Evolutionary conservation across 345 rosid genomes (phyloP), one percentile per base, ranked within the genome.

Genomic region (Psidium guajava): DNA sequence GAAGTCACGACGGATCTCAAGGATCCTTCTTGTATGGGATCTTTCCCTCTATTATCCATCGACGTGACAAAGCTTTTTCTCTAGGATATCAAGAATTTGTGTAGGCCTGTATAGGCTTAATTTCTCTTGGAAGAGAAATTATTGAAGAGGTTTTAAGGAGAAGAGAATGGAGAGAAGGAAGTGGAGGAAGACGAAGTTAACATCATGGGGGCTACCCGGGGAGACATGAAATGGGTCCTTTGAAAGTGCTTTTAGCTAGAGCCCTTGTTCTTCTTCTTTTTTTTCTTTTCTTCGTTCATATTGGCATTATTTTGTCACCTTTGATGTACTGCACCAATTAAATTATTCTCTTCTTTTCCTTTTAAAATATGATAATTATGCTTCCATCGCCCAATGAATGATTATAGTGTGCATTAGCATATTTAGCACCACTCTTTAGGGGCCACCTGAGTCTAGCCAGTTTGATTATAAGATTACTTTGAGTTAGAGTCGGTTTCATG

Each of bases 11-110:
- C 82, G 20, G 87, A 86, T 86, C 85, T 69, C 82, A 89, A 85
- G 24, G 91, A 87, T 13, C 88, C 91, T 87, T 87, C 91, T 40
- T 88, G 89, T 80, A 90, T 49, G 25, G 77, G 77, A 27, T 86
- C 87, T 85, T 89, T 89, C 27, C 91, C 91, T 75, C 88, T 40
- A 27, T 77, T 55, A 40, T 58, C 81, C 21, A 83, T 83, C 10
- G 89, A 87, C 87, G 87, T 86, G 59, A 47, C 53, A 11, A 21
- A 15, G 25, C 50, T 13, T 27, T 50, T 10, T 27, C 21, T 54
- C 77, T 36, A 21, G 47, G 47, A 69, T 27, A 27, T 28, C 44
- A 82, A 7, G 58, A 82, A 24, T 59, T 83, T 50, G 57, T 18
- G 28, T 49, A 27, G 13, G 54, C 32, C 24, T 20, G 54, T 51